Conservation (phyloP, 2,329 filamentous ascomycete genomes). For the Thelonectria rubi region DNA sequence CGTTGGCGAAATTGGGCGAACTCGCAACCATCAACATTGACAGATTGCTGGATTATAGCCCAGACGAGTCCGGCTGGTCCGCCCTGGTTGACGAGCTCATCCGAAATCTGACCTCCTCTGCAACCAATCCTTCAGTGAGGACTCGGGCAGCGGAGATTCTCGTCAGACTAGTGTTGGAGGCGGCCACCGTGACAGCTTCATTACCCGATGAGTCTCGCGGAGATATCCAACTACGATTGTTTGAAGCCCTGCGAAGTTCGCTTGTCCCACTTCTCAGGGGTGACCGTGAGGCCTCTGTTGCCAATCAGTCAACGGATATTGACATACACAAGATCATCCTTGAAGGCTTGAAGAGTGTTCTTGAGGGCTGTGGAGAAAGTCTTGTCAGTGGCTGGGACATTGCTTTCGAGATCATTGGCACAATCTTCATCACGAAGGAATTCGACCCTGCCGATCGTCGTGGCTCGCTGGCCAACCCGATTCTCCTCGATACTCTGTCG, state of each 20-base stretch:
- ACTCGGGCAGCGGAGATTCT: constrained; percentile 72
- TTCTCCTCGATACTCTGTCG: constrained; percentile 65
- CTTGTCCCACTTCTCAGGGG: constrained; percentile 63
- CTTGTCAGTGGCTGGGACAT: constrained; percentile 85
- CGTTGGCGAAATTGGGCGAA: constrained; percentile 77
- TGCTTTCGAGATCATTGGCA: constrained; percentile 85
- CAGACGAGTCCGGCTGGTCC: constrained; percentile 79
- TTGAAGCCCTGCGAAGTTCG: constrained; percentile 72
- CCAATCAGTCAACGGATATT: constrained; percentile 71
- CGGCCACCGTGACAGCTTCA: constrained; percentile 63
- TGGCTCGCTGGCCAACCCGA: constrained; percentile 43
- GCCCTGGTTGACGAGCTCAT: constrained; percentile 68
- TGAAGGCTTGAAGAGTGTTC: constrained; percentile 80
- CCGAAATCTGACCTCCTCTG: constrained; percentile 57
- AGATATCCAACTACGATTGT: constrained; percentile 75
- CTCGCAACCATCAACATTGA: constrained; percentile 78
- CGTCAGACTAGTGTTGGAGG: constrained; percentile 65
- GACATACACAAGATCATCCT: constrained; percentile 84
- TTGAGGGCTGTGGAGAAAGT: constrained; percentile 89
- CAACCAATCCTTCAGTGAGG: constrained; percentile 62
- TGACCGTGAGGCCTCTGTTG: constrained; percentile 62
- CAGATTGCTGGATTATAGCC: constrained; percentile 73
- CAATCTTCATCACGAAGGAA: constrained; percentile 70
- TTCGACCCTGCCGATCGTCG: constrained; percentile 47
- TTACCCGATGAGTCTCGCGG: constrained; percentile 62